These are phyloP conservation scores for Glycyrrhiza uralensis DNA, from an alignment of 306 rosid genomes.

Conservation along the genomic window DNA sequence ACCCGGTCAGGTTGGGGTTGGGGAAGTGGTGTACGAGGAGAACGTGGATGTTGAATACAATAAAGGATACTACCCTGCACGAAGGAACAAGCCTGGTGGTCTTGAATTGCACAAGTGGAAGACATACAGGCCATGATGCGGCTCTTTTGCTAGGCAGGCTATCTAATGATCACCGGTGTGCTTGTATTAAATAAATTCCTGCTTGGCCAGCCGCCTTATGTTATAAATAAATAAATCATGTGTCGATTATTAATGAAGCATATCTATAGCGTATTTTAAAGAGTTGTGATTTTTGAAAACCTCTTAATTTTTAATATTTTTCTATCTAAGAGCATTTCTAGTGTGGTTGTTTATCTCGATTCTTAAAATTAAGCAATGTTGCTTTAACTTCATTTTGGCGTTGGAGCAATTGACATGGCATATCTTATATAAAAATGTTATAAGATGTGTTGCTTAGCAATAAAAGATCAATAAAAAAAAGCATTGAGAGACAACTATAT, in stretches of 20 bases:
- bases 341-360: no score
- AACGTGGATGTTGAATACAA: slow-evolving; percentile 19
- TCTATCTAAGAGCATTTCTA: no score
- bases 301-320: no score
- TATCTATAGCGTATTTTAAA: no score
- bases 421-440: no score
- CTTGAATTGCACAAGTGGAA: slow-evolving; percentile 33
- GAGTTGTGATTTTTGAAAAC: no score
- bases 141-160: slow-evolving; percentile 29
- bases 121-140: slow-evolving; percentile 22
- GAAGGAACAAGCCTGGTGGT: slow-evolving; percentile 27
- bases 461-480: no score
- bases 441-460: no score
- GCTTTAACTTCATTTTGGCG: no score
- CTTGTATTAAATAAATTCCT: slow-evolving; percentile 31
- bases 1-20: slow-evolving; percentile 1
- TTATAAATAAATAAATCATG: background rate
- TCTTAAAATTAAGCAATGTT: no score
- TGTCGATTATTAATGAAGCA: background rate
- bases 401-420: no score
- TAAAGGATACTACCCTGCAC: background rate
- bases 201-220: background rate
- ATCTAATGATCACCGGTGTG: background rate
- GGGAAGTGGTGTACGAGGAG: slow-evolving; percentile 28
- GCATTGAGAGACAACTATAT: no score